Base-by-base conservation (phyloP, 108 stramenopile genomes). In the Conticribra guillardii region DNA sequence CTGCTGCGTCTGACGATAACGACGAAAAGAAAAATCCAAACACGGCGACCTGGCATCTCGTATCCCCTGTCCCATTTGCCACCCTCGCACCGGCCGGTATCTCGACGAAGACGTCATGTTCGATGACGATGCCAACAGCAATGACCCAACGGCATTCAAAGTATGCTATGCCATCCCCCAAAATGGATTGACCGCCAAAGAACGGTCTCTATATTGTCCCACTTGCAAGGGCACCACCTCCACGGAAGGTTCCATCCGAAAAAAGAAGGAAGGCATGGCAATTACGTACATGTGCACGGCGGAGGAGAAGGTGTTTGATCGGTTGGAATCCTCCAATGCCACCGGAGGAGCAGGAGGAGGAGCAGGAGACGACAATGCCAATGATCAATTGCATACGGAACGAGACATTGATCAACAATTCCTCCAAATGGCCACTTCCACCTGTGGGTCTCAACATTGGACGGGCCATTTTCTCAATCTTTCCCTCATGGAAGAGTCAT, bases 101-200 rank as follows among this genome's bases (percentile, higher is more conserved):
- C 58, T 94, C 37, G 90, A 94, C 32, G 93, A 91, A 67, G 90
- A 91, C 53, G 76, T 82, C 22, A 87, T 87, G 74, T 94, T 88
- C 50, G 93, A 94, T 54, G 90, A 94, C 45, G 87, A 86, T 15
- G 75, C 75, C 24, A 65, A 70, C 37, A 86, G n/a, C 16, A 2
- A 59, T 22, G 57, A 54, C 1, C 49, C 18, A 54, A 33, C 32
- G 16, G 59, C 56, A 15, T 48, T 76, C 41, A 61, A 56, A 17
- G 62, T 90, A 16, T 50, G 68, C 17, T 93, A 93, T 51, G 71
- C 79, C 17, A 53, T 64, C 19, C 58, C 76, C 2, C 32, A 69
- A 4, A 76, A 76, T 50, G 65, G 62, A 30, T 41, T 69, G 33
- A 69, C 48, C 0, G 27, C 75, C 15, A 61, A 64, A 56, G 67